Evolutionary conservation across 129 eudicot genomes (phyloP), one percentile per base, ranked within the genome.

Genomic region (Pseudognaphalium luteoalbum): DNA sequence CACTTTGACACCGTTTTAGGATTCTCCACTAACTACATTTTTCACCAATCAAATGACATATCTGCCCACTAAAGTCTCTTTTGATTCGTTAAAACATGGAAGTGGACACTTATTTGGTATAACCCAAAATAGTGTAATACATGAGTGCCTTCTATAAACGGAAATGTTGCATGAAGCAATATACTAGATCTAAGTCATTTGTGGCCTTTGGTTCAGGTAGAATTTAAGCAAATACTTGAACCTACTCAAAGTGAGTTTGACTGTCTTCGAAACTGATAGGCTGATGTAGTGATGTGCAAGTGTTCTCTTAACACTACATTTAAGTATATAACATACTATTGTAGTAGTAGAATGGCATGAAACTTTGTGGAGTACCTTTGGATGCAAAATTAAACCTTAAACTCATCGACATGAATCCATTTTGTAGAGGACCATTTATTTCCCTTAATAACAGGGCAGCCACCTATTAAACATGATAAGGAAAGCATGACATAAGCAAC

Each of bases 351-450:
- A 50, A 57, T 57, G 60, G n/a, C 17, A 25, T 72, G 59, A 60
- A 73, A 22, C 41, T 29, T 60, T 9, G 34, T 15, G 58, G 57
- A 62, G 56, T 76, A 83, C 89, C 85, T 83, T 85, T 37, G n/a
- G 65, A 51, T 66, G 51, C 51, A 62, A 29, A 51, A 6, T 69
- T 79, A 88, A 32, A 69, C 70, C 78, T 80, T 79, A 77, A 73
- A 89, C 81, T 92, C 91, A 50, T 85, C 75, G n/a, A 87, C 88
- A 52, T 82, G 96, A 75, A 89, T 82, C 98, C 98, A 92, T 81
- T 90, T 89, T 68, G 94, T 90, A 54, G 93, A 83, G 10, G 93
- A 87, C 98, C 98, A 92, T 71, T 92, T 92, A 63, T 92, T 83
- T 70, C 98, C 98, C 75, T 79, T 86, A 61, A 92, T 92, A 68